phyloP scores from a whole-genome alignment of 2,329 filamentous ascomycete genomes.

The Phialocephala sp. region DNA sequence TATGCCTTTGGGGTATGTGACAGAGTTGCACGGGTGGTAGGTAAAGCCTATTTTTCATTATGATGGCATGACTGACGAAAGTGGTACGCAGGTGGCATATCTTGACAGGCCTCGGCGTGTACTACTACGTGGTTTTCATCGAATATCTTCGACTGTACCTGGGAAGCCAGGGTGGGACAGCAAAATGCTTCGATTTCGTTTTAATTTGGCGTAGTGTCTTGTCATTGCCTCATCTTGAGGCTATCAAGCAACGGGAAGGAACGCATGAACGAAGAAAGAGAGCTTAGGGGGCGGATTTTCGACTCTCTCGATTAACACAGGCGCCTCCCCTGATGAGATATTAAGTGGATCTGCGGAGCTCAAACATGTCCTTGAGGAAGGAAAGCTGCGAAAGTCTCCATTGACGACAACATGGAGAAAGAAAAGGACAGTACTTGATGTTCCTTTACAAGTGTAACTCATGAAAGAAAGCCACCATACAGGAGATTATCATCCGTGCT shows the following conservation, averaged over 20 bases:
- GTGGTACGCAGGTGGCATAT: conserved; percentile 19
- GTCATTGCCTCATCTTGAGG: not conserved
- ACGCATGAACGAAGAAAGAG: not conserved
- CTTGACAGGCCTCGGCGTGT: conserved; percentile 25
- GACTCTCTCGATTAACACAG: no score
- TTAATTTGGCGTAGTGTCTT: conserved; percentile 9
- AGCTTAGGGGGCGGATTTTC: not conserved
- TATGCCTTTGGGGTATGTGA: conserved; percentile 26
- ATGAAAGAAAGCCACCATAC: not conserved
- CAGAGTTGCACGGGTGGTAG: conserved; percentile 25
- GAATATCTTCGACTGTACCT: conserved; percentile 23
- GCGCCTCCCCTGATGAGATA: no score
- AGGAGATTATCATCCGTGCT: not conserved
- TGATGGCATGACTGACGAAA: not conserved
- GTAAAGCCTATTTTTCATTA: not conserved
- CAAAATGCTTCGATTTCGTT: not conserved
- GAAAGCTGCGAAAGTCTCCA: not conserved
- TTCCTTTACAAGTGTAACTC: not conserved
- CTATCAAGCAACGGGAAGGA: not conserved
- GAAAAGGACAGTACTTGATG: not conserved
- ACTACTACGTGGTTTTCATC: conserved; percentile 29
- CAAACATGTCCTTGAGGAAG: no score
- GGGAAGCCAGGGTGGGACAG: not conserved
- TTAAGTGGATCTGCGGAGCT: no score
- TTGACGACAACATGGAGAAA: not conserved